Evolutionary conservation across 1,139 yeast species (phyloP), one percentile per base, ranked within the genome.

Genomic region (Kodamaea fungicola): DNA sequence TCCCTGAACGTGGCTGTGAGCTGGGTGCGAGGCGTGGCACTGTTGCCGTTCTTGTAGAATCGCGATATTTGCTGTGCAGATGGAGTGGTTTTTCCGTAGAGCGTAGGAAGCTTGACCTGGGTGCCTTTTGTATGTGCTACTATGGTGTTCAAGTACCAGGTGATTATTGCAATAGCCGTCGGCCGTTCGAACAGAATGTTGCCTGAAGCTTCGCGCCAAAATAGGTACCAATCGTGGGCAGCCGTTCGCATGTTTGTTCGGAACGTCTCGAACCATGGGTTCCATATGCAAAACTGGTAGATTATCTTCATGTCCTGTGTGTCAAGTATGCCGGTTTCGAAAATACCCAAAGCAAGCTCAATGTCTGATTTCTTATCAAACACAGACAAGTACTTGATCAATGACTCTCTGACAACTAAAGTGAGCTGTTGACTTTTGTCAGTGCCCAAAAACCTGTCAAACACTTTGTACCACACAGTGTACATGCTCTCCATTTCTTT

Each of bases 1-100:
- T 71, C 74, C 35, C 57, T 66, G 41, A 66, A 71, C 1, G 67
- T 49, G 3, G 67, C 60, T 38, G 55, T 41, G 4, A 68, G 51
- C 5, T 16, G 19, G 19, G 3, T 16, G 19, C 19, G 19, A 16
- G 5, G 19, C 19, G 19, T 16, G 3, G 19, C 5, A 5, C 5
- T 16, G 19, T 5, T 16, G 3, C 19, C 19, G 19, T 5, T 16
- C 5, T 16, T 16, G 19, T 16, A 16, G 19, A 16, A 16, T 16
- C 19, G 19, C 19, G 5, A 4, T 16, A 16, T 16, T 16, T 16
- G 19, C 19, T 16, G 19, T 16, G 19, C 19, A 16, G 19, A 16
- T 16, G 19, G 19, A 4, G 19, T 16, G 19, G 19, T 16, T 16
- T 16, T 33, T 6, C 55, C 55, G n/a, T 44, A 28, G 2, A 52